Evolutionary conservation across 805 yeast genomes (phyloP), one percentile per base, ranked within the genome.

Genomic region (Millerago galiae): DNA sequence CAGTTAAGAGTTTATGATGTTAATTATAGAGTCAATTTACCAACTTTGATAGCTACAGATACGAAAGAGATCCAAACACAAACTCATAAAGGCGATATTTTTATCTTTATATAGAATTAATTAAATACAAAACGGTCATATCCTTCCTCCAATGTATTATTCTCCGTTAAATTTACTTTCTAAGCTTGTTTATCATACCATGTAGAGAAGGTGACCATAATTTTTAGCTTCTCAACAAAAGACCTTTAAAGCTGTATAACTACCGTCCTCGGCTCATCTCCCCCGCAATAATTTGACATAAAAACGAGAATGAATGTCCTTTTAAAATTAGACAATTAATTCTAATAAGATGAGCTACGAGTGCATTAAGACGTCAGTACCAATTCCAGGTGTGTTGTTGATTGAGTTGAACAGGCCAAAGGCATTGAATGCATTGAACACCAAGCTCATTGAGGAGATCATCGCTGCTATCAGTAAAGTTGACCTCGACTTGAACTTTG

Each of bases 1-100:
- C 71, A 63, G 32, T 62, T 85, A 49, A 72, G 72, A 45, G 84
- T 83, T 4, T 82, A 68, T 54, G 95, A 86, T 53, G 66, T 83
- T 38, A 75, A 76, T 49, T 84, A 75, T 63, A 77, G 81, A 50
- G 81, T 84, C 32, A 71, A 72, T 17, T 64, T 87, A 45, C 79
- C 81, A 16, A 66, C 72, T 0, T 54, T 72, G 14, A 63, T 75
- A 0, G 77, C 71, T 0, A 52, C 65, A 9, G 65, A 61, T 4
- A 17, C 21, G 4, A 30, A 34, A 14, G 21, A 35, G 1, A 53
- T 64, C 0, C 50, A 51, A 33, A 30, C 56, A 0, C 50, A 51
- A 33, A 30, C 55, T 4, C 58, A 59, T 14, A 58, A 58, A 24
- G 60, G 57, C 15, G 70, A 55, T 18, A 46, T 52, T 2, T 54